phyloP scores from a whole-genome alignment of 192 early-diverging fungal genomes.

The Backusella australiensis region DNA sequence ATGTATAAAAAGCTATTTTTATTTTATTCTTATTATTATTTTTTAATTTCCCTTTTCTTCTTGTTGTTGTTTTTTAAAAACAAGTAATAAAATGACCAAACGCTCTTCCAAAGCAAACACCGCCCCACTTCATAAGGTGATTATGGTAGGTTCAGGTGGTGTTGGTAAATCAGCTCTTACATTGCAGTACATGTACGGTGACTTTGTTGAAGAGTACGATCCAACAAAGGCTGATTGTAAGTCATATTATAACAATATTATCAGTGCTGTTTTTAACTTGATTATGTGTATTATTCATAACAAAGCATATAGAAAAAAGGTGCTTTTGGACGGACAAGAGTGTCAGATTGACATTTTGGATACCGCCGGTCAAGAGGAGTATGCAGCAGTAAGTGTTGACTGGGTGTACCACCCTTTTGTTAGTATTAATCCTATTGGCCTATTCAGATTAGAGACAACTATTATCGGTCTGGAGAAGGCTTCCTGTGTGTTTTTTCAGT shows the following conservation, averaged over 20 bases:
- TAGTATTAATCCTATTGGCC: not conserved
- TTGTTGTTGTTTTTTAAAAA: not conserved
- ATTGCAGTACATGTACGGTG: conserved; percentile 89
- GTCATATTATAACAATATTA: not conserved
- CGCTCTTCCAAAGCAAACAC: conserved; percentile 54
- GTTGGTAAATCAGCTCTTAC: conserved; percentile 90
- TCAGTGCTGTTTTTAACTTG: not conserved
- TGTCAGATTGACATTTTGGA: conserved; percentile 90
- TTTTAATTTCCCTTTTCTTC: not conserved
- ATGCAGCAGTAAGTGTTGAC: conserved; percentile 65
- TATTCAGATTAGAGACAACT: conserved; percentile 75
- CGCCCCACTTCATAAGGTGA: conserved; percentile 84
- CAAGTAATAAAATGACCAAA: conserved; percentile 57
- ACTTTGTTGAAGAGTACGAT: conserved; percentile 94
- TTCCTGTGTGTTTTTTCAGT: conserved; percentile 86
- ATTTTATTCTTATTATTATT: no score
- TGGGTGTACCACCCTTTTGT: not conserved
- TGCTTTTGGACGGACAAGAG: conserved; percentile 66
- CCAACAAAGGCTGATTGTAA: conserved; percentile 85
- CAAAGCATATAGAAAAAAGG: conserved; percentile 77
- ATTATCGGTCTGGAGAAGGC: conserved; percentile 82
- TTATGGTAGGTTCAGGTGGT: conserved; percentile 90
- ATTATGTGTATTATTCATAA: not conserved
- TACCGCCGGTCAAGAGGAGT: conserved; percentile 90
- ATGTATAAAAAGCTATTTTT: no score